Percentiles rank a stretch among this genome's conserved stretches.
Evolutionary conservation across 257 asterid species (phyloP).

Genomic region (Vinca minor): DNA sequence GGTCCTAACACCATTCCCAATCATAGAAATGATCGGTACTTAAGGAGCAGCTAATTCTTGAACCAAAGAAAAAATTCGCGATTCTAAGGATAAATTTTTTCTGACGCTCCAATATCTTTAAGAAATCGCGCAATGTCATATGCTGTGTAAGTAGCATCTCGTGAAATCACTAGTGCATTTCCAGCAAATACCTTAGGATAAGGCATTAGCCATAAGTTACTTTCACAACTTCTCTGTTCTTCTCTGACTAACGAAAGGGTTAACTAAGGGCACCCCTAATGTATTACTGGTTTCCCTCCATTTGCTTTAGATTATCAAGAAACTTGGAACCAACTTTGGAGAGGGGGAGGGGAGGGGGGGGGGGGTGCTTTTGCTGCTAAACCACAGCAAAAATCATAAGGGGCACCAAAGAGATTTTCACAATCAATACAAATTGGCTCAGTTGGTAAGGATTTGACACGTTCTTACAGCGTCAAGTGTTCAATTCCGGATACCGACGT

Average conservation of each 20-base stretch:
- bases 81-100: conserved; percentile 51
- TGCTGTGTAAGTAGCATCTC: conserved; percentile 34
- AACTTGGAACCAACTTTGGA: conserved; percentile 41
- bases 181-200: conserved; percentile 42
- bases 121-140: conserved; percentile 41
- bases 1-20: conserved; percentile 57
- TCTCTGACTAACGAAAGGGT: conserved; percentile 58
- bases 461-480: too few relatives aligned
- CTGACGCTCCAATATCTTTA: conserved; percentile 48
- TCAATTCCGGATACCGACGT: too few relatives aligned
- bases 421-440: too few relatives aligned
- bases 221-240: conserved; percentile 62
- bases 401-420: conserved; percentile 65
- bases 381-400: conserved; percentile 79
- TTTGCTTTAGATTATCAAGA: conserved; percentile 41
- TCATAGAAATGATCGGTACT: conserved; percentile 52
- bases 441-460: too few relatives aligned
- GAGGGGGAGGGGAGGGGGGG: too few relatives aligned
- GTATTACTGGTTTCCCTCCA: conserved; percentile 45
- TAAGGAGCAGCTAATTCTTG: conserved; percentile 23
- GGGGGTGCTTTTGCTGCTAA: conserved; percentile 64
- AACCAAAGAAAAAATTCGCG: conserved; percentile 54
- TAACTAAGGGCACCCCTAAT: conserved; percentile 59
- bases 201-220: conserved; percentile 74
- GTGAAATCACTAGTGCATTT: conserved; percentile 34